Evolutionary conservation across 2,329 filamentous ascomycete genomes (phyloP).

Genomic region (Fusarium proliferatum): DNA sequence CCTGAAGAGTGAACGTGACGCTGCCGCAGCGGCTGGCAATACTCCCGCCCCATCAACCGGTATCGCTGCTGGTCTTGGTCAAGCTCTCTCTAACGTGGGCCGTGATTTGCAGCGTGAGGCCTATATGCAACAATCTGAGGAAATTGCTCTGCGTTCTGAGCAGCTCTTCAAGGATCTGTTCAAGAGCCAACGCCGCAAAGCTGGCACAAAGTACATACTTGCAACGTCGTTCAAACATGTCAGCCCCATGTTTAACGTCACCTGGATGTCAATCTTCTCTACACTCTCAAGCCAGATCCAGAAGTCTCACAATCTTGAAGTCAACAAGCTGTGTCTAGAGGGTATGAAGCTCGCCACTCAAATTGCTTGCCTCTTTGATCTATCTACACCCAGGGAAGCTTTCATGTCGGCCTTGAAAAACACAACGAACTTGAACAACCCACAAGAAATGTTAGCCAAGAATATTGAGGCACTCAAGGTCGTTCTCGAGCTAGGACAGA

Average conservation of each 20-base stretch:
- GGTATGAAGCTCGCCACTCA: slow-evolving; percentile 94
- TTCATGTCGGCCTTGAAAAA: slow-evolving; percentile 94
- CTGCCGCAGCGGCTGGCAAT: slow-evolving; percentile 81
- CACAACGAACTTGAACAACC: slow-evolving; percentile 94
- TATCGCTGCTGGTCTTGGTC: slow-evolving; percentile 84
- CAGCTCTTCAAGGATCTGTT: slow-evolving; percentile 95
- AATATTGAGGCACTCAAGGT: slow-evolving; percentile 95
- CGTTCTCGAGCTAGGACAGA: slow-evolving; percentile 89
- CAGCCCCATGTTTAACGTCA: slow-evolving; percentile 98
- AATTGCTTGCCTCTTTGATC: slow-evolving; percentile 91
- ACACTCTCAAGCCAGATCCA: slow-evolving; percentile 94
- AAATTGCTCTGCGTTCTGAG: slow-evolving; percentile 79
- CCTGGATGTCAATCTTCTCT: slow-evolving; percentile 99
- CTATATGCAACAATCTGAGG: slow-evolving; percentile 93
- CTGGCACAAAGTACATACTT: slow-evolving; percentile 82
- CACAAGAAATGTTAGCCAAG: slow-evolving; percentile 94
- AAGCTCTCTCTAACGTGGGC: slow-evolving; percentile 90
- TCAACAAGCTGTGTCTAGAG: slow-evolving; percentile 92
- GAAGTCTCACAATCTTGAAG: slow-evolving; percentile 90
- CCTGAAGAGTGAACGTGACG: slow-evolving; percentile 89
- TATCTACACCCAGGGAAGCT: slow-evolving; percentile 92
- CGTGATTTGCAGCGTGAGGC: slow-evolving; percentile 92
- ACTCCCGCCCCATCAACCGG: slow-evolving; percentile 70
- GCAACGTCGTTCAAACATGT: slow-evolving; percentile 95
- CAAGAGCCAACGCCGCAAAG: slow-evolving; percentile 84